These are phyloP conservation scores for Kalmanozyma brasiliensis DNA, from an alignment of 1,284 basidiomycete species.

Conservation along the genomic window DNA sequence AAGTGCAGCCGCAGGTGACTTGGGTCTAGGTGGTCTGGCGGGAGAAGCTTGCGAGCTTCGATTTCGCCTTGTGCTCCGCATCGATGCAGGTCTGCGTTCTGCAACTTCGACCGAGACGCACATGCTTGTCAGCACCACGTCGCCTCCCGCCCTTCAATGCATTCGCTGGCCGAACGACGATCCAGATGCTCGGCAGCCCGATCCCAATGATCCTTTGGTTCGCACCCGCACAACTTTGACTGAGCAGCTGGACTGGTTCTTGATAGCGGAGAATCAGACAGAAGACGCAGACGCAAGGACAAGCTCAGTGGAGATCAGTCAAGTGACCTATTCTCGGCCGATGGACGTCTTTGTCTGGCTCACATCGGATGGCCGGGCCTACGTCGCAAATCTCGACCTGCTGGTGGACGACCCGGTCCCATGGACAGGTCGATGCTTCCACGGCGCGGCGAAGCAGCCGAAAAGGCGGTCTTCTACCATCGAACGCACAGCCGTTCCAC, in stretches of 20 bases:
- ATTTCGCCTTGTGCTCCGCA: constrained; percentile 58
- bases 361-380: constrained; percentile 57
- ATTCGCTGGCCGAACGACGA: constrained; percentile 62
- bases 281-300: neutral
- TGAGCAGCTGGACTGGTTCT: constrained; percentile 41
- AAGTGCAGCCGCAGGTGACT: constrained; percentile 39
- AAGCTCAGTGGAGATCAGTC: constrained; percentile 20
- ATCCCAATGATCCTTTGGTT: constrained; percentile 31
- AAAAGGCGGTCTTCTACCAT: constrained; percentile 19
- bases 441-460: constrained; percentile 30
- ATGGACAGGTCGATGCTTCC: constrained; percentile 54
- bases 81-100: constrained; percentile 60
- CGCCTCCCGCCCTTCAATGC: constrained; percentile 61
- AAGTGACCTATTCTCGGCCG: constrained; percentile 53
- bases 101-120: constrained; percentile 48
- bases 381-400: constrained; percentile 47
- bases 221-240: constrained; percentile 52
- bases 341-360: constrained; percentile 64
- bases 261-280: neutral
- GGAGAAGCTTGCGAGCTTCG: constrained; percentile 47
- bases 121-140: constrained; percentile 58
- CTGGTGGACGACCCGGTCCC: constrained; percentile 25
- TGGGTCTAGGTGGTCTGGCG: constrained; percentile 42
- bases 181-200: constrained; percentile 22
- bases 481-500: constrained; percentile 1